phyloP scores from a whole-genome alignment of 768 basidiomycete species.

The Scleroderma bovista region DNA sequence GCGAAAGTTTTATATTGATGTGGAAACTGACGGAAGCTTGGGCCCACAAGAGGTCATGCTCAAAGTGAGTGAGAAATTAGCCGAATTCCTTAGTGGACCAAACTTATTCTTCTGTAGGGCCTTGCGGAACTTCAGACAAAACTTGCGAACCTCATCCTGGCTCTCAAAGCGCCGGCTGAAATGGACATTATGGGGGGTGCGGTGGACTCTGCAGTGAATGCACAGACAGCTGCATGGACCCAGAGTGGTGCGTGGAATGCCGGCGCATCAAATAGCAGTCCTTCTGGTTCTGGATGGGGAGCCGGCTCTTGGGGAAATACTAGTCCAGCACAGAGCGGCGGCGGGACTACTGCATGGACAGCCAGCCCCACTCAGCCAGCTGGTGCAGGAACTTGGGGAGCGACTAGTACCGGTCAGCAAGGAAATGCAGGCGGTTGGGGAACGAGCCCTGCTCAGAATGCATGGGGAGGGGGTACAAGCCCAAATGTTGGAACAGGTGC shows the following conservation, averaged over 20 bases:
- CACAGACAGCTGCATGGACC: constrained; percentile 19
- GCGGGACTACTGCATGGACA: too few species aligned
- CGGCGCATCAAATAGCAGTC: constrained; percentile 27
- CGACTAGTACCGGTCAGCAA: constrained; percentile 22
- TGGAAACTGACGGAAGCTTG: constrained; percentile 90
- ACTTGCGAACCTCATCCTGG: constrained; percentile 72
- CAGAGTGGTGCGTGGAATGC: constrained; percentile 22
- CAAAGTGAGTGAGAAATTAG: constrained; percentile 46
- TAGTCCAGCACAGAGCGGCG: constrained; percentile 1
- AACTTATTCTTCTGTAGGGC: constrained; percentile 40
- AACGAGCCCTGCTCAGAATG: constrained; percentile 27
- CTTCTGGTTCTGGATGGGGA: constrained; percentile 27
- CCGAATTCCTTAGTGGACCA: neutral
- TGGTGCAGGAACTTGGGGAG: neutral
- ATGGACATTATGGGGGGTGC: constrained; percentile 43
- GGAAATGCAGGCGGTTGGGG: constrained; percentile 26
- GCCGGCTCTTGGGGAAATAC: constrained; percentile 18
- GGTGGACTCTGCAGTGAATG: constrained; percentile 24
- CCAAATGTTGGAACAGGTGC: constrained; percentile 20
- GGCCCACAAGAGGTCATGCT: constrained; percentile 85
- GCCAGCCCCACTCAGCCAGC: neutral
- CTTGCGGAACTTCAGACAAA: constrained; percentile 75
- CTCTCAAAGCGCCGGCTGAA: constrained; percentile 60
- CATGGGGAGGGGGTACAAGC: constrained; percentile 35
- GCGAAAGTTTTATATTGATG: constrained; percentile 87